These are phyloP conservation scores for Dactylellina cionopaga DNA, from an alignment of 2,329 filamentous ascomycete genomes.

Conservation along the genomic window DNA sequence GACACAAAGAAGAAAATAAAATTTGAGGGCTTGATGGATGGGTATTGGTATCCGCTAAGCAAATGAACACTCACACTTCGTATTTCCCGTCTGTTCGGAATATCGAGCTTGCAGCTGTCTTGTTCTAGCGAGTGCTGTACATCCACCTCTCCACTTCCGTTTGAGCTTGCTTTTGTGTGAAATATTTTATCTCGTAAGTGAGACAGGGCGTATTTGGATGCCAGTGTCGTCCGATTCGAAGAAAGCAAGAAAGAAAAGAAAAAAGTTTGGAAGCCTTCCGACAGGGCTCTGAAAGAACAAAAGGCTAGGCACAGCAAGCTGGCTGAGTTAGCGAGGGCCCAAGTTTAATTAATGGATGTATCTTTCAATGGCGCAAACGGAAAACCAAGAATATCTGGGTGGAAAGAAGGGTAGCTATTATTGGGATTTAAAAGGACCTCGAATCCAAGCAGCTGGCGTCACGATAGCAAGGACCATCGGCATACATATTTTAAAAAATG, in stretches of 20 bases:
- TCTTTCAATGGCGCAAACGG: slow-evolving; percentile 6
- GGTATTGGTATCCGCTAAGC: slow-evolving; percentile 27
- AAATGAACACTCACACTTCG: slow-evolving; percentile 46
- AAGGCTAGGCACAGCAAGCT: slow-evolving; percentile 30
- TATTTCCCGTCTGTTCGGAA: slow-evolving; percentile 26
- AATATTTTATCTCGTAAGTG: slow-evolving; percentile 18
- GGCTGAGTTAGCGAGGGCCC: slow-evolving; percentile 38
- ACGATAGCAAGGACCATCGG: slow-evolving; percentile 39
- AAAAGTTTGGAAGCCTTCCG: slow-evolving; percentile 11
- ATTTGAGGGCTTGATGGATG: neutral
- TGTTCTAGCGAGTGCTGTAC: neutral
- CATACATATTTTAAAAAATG: slow-evolving; percentile 12
- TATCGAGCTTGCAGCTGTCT: slow-evolving; percentile 23
- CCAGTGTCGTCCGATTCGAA: slow-evolving; percentile 20
- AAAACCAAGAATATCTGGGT: neutral
- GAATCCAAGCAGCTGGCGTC: slow-evolving; percentile 19
- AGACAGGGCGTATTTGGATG: slow-evolving; percentile 35
- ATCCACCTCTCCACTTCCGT: slow-evolving; percentile 13
- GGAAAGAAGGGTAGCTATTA: slow-evolving; percentile 35
- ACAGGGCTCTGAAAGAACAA: slow-evolving; percentile 34
- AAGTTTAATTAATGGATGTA: slow-evolving; percentile 38
- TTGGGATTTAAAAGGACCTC: too few species aligned
- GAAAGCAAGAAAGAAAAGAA: neutral
- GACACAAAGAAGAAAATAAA: neutral
- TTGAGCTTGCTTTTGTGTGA: slow-evolving; percentile 28